These are phyloP conservation scores for Exophiala sp. DNA, from an alignment of 2,329 filamentous ascomycete genomes.

Conservation along the genomic window DNA sequence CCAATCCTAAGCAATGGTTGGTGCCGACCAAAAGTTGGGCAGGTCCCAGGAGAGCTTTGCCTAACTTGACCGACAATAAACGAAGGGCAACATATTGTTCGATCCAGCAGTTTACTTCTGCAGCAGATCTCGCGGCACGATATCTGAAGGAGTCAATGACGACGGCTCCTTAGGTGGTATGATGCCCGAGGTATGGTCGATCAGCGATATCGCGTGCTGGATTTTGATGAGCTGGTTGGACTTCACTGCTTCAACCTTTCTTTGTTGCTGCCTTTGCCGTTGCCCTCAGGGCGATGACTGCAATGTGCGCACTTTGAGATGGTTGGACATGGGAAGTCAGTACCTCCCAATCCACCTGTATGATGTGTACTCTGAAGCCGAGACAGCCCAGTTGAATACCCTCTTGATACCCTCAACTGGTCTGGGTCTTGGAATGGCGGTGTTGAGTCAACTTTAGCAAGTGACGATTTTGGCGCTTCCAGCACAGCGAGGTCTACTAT, in stretches of 20 bases:
- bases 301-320: background rate
- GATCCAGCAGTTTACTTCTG: conserved; percentile 19
- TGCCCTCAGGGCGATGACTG: background rate
- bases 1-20: conserved; percentile 16
- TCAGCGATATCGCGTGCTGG: background rate
- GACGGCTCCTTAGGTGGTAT: background rate
- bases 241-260: background rate
- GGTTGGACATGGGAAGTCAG: background rate
- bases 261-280: background rate
- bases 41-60: conserved; percentile 11
- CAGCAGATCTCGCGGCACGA: conserved; percentile 14
- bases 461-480: no score
- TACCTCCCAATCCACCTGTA: no score
- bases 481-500: no score
- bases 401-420: no score
- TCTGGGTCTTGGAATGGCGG: no score
- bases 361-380: no score
- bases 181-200: background rate
- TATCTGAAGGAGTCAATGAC: conserved; percentile 7
- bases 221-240: background rate
- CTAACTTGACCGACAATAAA: conserved; percentile 16
- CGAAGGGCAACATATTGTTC: conserved; percentile 21
- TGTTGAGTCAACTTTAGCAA: no score
- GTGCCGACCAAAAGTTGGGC: conserved; percentile 10
- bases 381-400: no score